Evolutionary conservation across 345 rosid species (phyloP).

Genomic region (Reutealis trisperma): DNA sequence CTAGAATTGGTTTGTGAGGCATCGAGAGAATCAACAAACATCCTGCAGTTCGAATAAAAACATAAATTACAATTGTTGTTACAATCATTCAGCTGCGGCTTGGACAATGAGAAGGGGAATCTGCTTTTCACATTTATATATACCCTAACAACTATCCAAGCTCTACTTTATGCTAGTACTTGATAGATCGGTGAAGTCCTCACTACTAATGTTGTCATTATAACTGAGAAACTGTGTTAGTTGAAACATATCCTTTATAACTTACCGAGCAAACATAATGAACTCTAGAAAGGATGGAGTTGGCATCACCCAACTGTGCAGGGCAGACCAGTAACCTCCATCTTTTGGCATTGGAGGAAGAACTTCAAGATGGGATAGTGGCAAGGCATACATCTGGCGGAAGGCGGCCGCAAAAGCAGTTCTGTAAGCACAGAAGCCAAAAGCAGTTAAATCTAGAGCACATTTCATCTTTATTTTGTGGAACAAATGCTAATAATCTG

Average conservation of each 20-base stretch:
- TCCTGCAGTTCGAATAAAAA: constrained; percentile 47
- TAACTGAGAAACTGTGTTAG: constrained; percentile 2
- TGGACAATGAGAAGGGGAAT: too few species aligned
- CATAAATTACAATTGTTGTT: too few species aligned
- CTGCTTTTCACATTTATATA: too few species aligned
- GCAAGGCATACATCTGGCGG: constrained; percentile 74
- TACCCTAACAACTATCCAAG: too few species aligned
- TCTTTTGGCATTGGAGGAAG: constrained; percentile 98
- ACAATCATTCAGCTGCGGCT: too few species aligned
- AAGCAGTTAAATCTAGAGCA: neutral
- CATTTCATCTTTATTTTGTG: constrained; percentile 1
- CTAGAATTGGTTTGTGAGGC: constrained; percentile 58
- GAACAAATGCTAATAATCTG: neutral
- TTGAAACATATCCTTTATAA: neutral
- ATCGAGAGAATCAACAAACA: constrained; percentile 91
- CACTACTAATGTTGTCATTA: neutral
- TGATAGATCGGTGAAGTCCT: too few species aligned
- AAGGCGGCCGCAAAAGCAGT: constrained; percentile 72
- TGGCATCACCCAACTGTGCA: constrained; percentile 98
- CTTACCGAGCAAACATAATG: constrained; percentile 84
- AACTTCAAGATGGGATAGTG: constrained; percentile 69
- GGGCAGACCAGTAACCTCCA: constrained; percentile 86
- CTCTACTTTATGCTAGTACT: too few species aligned
- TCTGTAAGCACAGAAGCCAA: constrained; percentile 46
- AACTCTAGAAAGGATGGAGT: constrained; percentile 93